Evolutionary conservation across 306 rosid genomes (phyloP).

Genomic region (Delonix regia): DNA sequence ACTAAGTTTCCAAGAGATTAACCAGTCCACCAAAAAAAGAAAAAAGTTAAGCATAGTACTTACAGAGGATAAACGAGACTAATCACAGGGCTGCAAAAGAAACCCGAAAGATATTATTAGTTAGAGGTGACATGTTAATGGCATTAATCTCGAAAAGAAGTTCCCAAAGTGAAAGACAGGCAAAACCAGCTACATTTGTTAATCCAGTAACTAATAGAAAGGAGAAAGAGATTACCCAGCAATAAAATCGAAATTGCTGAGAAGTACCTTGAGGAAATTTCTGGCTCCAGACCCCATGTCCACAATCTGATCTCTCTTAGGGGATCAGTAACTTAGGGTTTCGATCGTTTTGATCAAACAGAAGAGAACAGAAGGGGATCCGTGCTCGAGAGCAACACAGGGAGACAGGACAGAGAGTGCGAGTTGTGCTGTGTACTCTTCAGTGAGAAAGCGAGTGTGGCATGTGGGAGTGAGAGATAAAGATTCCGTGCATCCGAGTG

Average conservation of each 20-base stretch:
- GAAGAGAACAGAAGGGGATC: background rate
- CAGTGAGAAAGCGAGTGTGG: background rate
- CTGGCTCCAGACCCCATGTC: conserved; percentile 86
- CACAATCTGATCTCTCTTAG: conserved; percentile 16
- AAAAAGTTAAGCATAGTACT: conserved; percentile 38
- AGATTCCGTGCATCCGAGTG: background rate
- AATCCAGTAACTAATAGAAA: background rate
- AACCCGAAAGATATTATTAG: background rate
- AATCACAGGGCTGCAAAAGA: conserved; percentile 82
- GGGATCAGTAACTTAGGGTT: background rate
- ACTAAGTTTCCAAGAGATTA: background rate
- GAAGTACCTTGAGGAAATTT: conserved; percentile 71
- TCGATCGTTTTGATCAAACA: background rate
- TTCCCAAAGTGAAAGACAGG: background rate
- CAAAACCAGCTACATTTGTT: background rate
- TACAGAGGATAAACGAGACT: conserved; percentile 97
- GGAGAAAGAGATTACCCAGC: conserved; percentile 63
- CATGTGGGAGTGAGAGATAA: background rate
- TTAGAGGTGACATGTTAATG: background rate
- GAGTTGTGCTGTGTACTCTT: background rate
- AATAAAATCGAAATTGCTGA: conserved; percentile 81
- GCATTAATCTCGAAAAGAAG: conserved; percentile 25
- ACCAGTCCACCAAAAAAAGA: background rate
- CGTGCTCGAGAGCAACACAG: too few species aligned
- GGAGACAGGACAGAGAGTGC: background rate